Base-by-base conservation (phyloP, 2,329 filamentous ascomycete species). In the Aureobasidium sp. region DNA sequence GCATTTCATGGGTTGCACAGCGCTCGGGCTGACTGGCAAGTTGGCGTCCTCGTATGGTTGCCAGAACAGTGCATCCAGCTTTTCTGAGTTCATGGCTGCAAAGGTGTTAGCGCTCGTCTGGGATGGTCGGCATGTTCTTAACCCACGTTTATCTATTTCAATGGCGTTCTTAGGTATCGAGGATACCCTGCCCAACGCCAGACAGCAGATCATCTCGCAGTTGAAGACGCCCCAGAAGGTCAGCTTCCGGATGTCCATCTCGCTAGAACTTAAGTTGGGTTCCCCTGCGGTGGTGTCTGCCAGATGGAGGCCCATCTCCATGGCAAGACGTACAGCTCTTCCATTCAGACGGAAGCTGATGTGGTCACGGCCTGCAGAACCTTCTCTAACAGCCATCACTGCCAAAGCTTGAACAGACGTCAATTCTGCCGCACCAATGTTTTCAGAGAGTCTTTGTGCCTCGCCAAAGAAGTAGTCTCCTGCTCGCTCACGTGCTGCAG, bases 381-480 rank as follows among this genome's bases (percentile, higher is more conserved):
- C 87, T 74, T 91, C 87, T 46, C 88, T 78, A 65, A 90, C 85
- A 6, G 86, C 87, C 87, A 92, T 89, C 67, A 91, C 83, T 6
- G 87, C 87, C 20, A 91, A 76, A 1, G 88, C 88, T 74, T 91
- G 88, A 48, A 89, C 86, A 5, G 86, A 90, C 2, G 87, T 89
- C 34, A 91, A 74, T 7, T 73, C 82, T 64, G 88, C 83, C 58
- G 84, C 82, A 63, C 88, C 77, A 42, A 74, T 71, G 61, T 82
- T 76, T 62, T 82, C 77, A 34, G 89, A 78, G 0, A 90, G 76
- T 10, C 85, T 78, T 64, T 82, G 79, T 8, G 84, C 82, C 71
- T 91, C 88, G 58, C 84, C 83, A 72, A 90, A 91, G 73, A 90
- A 91, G 70, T 89, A 84, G 65, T 90, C 85, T 5, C 88, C 88